These are phyloP conservation scores for Solanum peruvianum DNA, from an alignment of 257 asterid species.

Conservation along the genomic window DNA sequence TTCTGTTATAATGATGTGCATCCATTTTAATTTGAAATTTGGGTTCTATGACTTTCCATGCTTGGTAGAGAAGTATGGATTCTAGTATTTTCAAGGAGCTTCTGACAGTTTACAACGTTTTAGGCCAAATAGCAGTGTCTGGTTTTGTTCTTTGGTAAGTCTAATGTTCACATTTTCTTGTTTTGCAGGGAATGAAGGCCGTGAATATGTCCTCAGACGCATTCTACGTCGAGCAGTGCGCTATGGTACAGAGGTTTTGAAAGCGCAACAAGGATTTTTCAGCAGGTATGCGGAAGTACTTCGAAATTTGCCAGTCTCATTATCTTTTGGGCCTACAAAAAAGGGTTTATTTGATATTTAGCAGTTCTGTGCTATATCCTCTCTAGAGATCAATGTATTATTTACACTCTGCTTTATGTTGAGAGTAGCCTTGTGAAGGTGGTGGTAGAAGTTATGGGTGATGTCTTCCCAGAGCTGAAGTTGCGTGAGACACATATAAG, in stretches of 20 bases:
- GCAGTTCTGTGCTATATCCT: not conserved
- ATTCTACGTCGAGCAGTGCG: slow-evolving; percentile 97
- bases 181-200: slow-evolving; percentile 89
- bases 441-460: slow-evolving; percentile 76
- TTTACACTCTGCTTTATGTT: slow-evolving; percentile 8
- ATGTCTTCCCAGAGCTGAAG: slow-evolving; percentile 83
- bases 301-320: not conserved
- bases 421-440: slow-evolving; percentile 62
- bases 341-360: not conserved
- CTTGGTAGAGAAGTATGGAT: not conserved
- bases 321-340: not conserved
- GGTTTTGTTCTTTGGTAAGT: not conserved
- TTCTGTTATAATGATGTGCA: not conserved
- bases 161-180: not conserved
- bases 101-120: not conserved
- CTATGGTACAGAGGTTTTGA: slow-evolving; percentile 90
- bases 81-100: not conserved
- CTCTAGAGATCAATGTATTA: not conserved
- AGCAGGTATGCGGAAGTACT: slow-evolving; percentile 39
- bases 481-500: slow-evolving; percentile 45
- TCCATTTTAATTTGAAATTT: not conserved
- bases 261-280: slow-evolving; percentile 84
- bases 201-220: slow-evolving; percentile 92
- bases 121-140: not conserved
- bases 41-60: not conserved